Percentiles rank a stretch among this genome's conserved stretches.
Evolutionary conservation across 2,329 filamentous ascomycete genomes (phyloP).

Genomic region (Calonectria pauciramosa): DNA sequence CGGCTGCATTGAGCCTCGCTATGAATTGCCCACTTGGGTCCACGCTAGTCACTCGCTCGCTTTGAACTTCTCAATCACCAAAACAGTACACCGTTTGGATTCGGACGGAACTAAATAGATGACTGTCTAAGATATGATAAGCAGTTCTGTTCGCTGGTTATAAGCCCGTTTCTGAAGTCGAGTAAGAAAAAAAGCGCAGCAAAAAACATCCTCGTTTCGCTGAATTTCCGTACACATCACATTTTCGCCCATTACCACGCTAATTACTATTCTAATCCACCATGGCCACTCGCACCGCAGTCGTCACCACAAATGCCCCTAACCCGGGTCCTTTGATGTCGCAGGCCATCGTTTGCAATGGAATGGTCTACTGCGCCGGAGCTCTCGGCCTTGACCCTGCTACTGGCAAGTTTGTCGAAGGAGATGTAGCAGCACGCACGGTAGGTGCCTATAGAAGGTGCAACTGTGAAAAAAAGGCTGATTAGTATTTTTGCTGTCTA

Average conservation of each 20-base stretch:
- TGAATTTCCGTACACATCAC: background rate
- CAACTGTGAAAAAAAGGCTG: background rate
- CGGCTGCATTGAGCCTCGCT: background rate
- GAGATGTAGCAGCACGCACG: slow-evolving; percentile 19
- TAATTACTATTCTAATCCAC: background rate
- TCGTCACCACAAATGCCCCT: slow-evolving; percentile 26
- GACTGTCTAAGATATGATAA: background rate
- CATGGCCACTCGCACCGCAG: slow-evolving; percentile 32
- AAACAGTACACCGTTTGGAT: slow-evolving; percentile 1
- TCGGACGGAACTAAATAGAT: background rate
- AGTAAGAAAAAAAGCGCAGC: background rate
- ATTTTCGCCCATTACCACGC: background rate
- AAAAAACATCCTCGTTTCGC: background rate
- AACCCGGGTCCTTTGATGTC: slow-evolving; percentile 31
- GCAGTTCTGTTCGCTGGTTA: background rate
- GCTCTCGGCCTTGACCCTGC: slow-evolving; percentile 23
- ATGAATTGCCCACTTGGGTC: background rate
- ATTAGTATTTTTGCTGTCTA: slow-evolving; percentile 33
- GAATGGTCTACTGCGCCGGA: slow-evolving; percentile 31
- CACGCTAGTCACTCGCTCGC: background rate
- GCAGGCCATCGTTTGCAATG: slow-evolving; percentile 34
- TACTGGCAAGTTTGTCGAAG: slow-evolving; percentile 24
- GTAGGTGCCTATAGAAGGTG: background rate
- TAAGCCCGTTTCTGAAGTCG: background rate
- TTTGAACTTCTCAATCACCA: background rate